These are phyloP conservation scores for Cyclostephanos tholiformis DNA, from an alignment of 108 stramenopile genomes.

Conservation along the genomic window DNA sequence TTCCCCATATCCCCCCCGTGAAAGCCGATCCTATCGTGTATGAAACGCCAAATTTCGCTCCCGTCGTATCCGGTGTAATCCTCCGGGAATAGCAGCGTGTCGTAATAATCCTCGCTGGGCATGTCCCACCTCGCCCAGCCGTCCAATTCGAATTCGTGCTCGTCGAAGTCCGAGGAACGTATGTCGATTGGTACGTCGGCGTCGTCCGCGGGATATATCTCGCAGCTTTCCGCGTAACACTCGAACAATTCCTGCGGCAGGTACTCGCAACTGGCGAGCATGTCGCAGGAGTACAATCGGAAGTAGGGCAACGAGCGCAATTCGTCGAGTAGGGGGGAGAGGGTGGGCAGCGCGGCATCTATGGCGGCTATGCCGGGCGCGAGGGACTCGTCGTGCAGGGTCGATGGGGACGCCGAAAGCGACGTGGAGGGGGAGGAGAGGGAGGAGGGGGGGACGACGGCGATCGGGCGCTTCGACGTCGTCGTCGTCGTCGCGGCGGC, in stretches of 20 bases:
- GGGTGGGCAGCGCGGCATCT: constrained; percentile 55
- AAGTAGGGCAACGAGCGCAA: constrained; percentile 70
- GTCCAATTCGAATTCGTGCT: constrained; percentile 81
- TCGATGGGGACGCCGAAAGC: constrained; percentile 15
- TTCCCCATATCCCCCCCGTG: constrained; percentile 20
- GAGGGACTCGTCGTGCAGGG: constrained; percentile 59
- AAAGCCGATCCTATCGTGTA: constrained; percentile 83
- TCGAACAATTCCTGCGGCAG: constrained; percentile 88
- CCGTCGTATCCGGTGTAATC: constrained; percentile 91
- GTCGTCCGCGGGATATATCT: constrained; percentile 90
- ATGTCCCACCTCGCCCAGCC: constrained; percentile 92
- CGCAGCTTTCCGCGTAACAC: constrained; percentile 88
- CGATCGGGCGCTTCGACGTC: too few relatives aligned
- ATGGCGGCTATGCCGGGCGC: constrained; percentile 67
- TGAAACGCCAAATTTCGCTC: constrained; percentile 76
- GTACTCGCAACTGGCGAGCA: constrained; percentile 90
- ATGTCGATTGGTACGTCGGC: constrained; percentile 69
- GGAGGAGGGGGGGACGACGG: too few relatives aligned
- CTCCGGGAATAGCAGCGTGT: constrained; percentile 77
- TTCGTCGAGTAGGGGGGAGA: constrained; percentile 49
- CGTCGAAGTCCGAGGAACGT: constrained; percentile 49
- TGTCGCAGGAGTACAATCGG: constrained; percentile 80
- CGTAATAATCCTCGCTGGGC: constrained; percentile 91
- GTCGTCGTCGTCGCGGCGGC: too few relatives aligned
- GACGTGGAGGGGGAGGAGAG: too few relatives aligned